These are phyloP conservation scores for Ogataea henricii DNA, from an alignment of 805 yeast genomes.

Conservation along the genomic window DNA sequence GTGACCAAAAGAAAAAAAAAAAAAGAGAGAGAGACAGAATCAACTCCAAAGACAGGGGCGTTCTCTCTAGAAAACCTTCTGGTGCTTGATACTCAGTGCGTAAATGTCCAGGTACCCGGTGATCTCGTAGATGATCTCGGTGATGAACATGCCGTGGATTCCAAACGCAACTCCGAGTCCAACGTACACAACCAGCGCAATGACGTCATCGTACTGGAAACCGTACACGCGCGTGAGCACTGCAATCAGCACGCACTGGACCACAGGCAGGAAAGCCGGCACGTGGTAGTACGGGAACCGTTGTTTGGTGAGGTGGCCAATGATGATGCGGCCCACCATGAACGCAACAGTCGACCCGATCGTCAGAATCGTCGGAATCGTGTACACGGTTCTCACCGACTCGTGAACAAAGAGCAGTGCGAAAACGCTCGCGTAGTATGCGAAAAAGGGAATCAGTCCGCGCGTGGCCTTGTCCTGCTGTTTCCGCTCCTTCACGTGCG, in stretches of 20 bases:
- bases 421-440: constrained; percentile 51
- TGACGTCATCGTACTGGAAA: constrained; percentile 43
- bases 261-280: constrained; percentile 65
- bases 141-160: constrained; percentile 68
- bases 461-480: constrained; percentile 40
- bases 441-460: constrained; percentile 70
- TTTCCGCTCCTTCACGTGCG: constrained; percentile 37
- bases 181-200: constrained; percentile 58
- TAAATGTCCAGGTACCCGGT: constrained; percentile 81
- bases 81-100: constrained; percentile 82
- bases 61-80: constrained; percentile 48
- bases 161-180: constrained; percentile 71
- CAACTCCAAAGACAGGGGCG: too few species aligned
- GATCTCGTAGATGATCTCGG: constrained; percentile 77
- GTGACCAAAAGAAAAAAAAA: background rate
- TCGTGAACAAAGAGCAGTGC: constrained; percentile 54
- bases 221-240: constrained; percentile 40
- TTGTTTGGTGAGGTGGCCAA: constrained; percentile 82
- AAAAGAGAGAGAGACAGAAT: background rate
- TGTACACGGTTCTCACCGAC: constrained; percentile 44
- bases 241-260: constrained; percentile 44
- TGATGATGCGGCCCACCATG: constrained; percentile 86
- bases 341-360: constrained; percentile 80
- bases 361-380: constrained; percentile 62
- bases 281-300: constrained; percentile 72